Conservation (phyloP, 78 protist genomes). For the Bigelowiella natans region DNA sequence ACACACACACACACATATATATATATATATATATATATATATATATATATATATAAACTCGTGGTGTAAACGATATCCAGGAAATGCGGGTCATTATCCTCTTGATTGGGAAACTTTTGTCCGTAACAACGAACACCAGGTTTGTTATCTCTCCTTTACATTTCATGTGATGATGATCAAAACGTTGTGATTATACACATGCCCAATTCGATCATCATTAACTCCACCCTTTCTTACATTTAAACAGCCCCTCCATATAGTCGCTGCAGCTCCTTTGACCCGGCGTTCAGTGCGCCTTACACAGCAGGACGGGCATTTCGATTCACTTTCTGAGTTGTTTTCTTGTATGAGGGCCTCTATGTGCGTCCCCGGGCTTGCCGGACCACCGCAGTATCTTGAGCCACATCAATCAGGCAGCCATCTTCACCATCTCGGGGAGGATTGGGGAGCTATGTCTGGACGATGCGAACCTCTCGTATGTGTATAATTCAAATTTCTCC, state of each 20-base stretch:
- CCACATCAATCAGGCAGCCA: not conserved
- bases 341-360: constrained; percentile 4
- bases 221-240: not conserved
- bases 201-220: not conserved
- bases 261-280: not conserved
- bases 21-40: not conserved
- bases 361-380: not conserved
- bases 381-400: not conserved
- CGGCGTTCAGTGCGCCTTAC: not conserved
- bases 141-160: not conserved
- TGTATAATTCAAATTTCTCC: not conserved
- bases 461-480: not conserved
- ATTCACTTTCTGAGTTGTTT: not conserved
- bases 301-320: not conserved
- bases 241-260: not conserved
- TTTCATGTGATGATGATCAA: not conserved
- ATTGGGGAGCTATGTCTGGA: not conserved
- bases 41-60: not conserved
- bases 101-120: no score
- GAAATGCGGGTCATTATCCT: no score
- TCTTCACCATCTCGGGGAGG: not conserved
- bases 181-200: not conserved
- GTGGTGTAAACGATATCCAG: not conserved
- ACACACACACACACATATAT: not conserved
- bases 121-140: no score